Evolutionary conservation across 805 yeast species (phyloP), one percentile per base, ranked within the genome.

Genomic region (Schwanniomyces pseudopolymorphus): DNA sequence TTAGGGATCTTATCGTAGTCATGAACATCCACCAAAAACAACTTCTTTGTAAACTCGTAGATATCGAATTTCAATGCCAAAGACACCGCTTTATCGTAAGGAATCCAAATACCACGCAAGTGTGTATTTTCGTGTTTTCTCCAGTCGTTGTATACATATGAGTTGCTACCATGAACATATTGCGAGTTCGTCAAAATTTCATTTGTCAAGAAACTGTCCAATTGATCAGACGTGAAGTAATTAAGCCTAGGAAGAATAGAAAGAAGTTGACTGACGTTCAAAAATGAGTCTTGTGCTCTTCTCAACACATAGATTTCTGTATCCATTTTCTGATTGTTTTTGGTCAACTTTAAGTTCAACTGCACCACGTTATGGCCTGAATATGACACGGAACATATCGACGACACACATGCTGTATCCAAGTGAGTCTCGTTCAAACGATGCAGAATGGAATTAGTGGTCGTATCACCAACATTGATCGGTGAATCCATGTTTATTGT

Each of bases 1-100:
- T 55, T 58, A 7, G 74, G 74, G 22, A 72, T 59, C 46, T 56
- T 57, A 44, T 71, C 75, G 49, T 56, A 72, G 46, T 71, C 76
- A 49, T 72, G 78, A 33, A 72, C 78, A 49, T 72, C 77, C n/a
- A 72, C 63, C 44, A 72, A 56, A 44, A 72, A 70, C 39, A 72
- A 54, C 45, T 54, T 57, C 55, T 71, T 71, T 22, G 62, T 56
- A 39, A 70, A 48, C 43, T 64, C 68, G 54, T 72, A 72, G 31
- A 72, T 54, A 52, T 71, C 75, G 47, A 72, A 70, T 43, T 64
- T 64, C 21, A 64, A 54, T 10, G 75, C 69, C n/a, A 72, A 47
- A 17, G 55, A 46, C 14, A 72, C 73, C 2, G 77, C 76, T 53
- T 65, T 69, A 46, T 72, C 78, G 57, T 70, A 72, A 11, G 77